A percentile compares a stretch with the other conserved stretches of the same genome.
Conservation (phyloP, 768 basidiomycete genomes). For the Hericium rajendrae region DNA sequence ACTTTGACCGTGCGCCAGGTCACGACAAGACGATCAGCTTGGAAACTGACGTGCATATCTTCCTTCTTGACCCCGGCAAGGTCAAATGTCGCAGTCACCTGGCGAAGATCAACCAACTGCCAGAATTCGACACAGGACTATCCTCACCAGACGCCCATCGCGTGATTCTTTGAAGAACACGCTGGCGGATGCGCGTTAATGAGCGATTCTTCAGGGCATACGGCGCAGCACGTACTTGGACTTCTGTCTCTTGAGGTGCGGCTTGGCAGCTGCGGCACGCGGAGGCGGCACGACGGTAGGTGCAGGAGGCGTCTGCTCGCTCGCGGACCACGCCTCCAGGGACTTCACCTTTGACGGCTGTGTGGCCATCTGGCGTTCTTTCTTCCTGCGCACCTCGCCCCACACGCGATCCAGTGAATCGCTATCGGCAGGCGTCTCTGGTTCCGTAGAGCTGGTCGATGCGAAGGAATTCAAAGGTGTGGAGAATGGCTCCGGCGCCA, state of each 20-base stretch:
- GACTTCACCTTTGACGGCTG: conserved; percentile 65
- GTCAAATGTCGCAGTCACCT: conserved; percentile 64
- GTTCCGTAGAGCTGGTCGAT: conserved; percentile 14
- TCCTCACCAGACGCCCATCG: conserved; percentile 46
- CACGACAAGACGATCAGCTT: conserved; percentile 48
- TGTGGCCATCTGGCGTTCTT: conserved; percentile 57
- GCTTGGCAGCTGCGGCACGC: conserved; percentile 10
- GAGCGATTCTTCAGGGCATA: neutral
- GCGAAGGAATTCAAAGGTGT: conserved; percentile 9
- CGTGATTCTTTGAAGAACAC: conserved; percentile 62
- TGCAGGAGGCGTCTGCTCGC: conserved; percentile 3
- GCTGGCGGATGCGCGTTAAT: conserved; percentile 24
- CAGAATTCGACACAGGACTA: conserved; percentile 12
- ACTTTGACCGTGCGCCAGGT: conserved; percentile 57
- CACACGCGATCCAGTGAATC: conserved; percentile 49
- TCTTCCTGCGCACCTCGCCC: conserved; percentile 54
- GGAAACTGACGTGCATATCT: conserved; percentile 69
- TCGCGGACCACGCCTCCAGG: conserved; percentile 30
- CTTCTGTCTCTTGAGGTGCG: conserved; percentile 46
- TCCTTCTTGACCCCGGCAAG: conserved; percentile 61
- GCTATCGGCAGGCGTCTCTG: conserved; percentile 16
- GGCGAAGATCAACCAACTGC: conserved; percentile 15
- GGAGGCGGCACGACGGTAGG: too few relatives aligned
- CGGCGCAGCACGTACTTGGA: conserved; percentile 41
- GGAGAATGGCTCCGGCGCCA: conserved; percentile 16